Conservation (phyloP, 805 yeast species). For the Metschnikowia cerradonensis region DNA sequence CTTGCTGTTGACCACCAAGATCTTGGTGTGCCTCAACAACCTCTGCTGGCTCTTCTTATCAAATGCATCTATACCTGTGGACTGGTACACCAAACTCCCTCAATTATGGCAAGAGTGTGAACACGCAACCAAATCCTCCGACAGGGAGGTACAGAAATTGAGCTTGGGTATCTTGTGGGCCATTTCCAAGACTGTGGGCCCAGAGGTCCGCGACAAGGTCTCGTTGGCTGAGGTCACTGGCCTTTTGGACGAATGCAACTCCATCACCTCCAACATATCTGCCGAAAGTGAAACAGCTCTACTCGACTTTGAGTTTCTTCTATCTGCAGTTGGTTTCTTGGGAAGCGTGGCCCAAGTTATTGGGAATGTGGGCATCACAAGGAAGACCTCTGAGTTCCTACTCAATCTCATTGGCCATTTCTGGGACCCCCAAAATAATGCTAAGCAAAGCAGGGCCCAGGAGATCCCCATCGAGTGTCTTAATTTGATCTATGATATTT, state of each 20-base stretch:
- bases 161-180: conserved; percentile 39
- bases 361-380: conserved; percentile 43
- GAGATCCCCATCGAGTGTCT: conserved; percentile 55
- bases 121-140: conserved; percentile 11
- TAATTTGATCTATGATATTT: conserved; percentile 70
- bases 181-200: conserved; percentile 33
- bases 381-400: conserved; percentile 44
- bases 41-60: conserved; percentile 53
- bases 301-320: conserved; percentile 33
- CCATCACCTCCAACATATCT: conserved; percentile 10
- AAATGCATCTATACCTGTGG: conserved; percentile 27
- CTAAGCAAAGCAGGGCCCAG: conserved; percentile 17
- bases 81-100: conserved; percentile 34
- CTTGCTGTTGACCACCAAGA: conserved; percentile 47
- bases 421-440: conserved; percentile 9
- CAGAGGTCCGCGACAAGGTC: conserved; percentile 26
- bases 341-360: conserved; percentile 47
- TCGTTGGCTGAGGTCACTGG: conserved; percentile 24
- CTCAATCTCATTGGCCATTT: conserved; percentile 17
- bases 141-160: conserved; percentile 26
- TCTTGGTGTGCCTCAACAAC: conserved; percentile 68
- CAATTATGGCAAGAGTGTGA: conserved; percentile 29
- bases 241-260: conserved; percentile 21
- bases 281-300: conserved; percentile 18
- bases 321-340: conserved; percentile 49